Percentiles rank a stretch among this genome's conserved stretches.
These are phyloP conservation scores for Buxus sempervirens DNA, from an alignment of 164 flowering plant genomes.

Conservation along the genomic window DNA sequence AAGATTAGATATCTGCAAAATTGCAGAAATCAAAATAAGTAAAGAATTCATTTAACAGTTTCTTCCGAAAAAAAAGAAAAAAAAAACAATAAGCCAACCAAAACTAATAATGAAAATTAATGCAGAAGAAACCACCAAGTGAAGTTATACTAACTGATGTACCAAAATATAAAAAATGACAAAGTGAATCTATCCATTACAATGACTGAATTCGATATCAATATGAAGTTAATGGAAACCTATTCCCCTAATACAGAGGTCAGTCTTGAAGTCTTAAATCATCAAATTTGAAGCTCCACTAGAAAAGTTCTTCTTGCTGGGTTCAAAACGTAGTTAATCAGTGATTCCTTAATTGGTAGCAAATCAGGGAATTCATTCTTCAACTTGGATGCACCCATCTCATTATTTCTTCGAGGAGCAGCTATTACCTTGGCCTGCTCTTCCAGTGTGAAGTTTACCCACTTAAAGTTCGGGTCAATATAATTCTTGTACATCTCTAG, in stretches of 20 bases:
- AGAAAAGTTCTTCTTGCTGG: slow-evolving; percentile 39
- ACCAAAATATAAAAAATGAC: neutral
- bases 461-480: slow-evolving; percentile 47
- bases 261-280: no score
- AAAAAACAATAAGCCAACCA: neutral
- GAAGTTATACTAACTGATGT: neutral
- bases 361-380: slow-evolving; percentile 65
- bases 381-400: slow-evolving; percentile 67
- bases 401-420: slow-evolving; percentile 72
- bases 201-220: neutral
- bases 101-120: neutral
- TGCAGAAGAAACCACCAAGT: neutral
- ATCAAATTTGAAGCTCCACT: neutral
- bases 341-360: slow-evolving; percentile 62
- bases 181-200: neutral
- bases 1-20: neutral
- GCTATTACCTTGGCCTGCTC: slow-evolving; percentile 76
- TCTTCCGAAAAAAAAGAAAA: no score
- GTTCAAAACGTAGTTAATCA: slow-evolving; percentile 69
- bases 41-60: neutral
- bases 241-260: no score
- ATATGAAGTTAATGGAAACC: neutral
- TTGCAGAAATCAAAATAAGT: neutral
- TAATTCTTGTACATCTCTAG: slow-evolving; percentile 68
- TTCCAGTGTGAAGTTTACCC: slow-evolving; percentile 62